Conservation (phyloP, 805 yeast genomes). For the Barnettozyma siamensis region DNA sequence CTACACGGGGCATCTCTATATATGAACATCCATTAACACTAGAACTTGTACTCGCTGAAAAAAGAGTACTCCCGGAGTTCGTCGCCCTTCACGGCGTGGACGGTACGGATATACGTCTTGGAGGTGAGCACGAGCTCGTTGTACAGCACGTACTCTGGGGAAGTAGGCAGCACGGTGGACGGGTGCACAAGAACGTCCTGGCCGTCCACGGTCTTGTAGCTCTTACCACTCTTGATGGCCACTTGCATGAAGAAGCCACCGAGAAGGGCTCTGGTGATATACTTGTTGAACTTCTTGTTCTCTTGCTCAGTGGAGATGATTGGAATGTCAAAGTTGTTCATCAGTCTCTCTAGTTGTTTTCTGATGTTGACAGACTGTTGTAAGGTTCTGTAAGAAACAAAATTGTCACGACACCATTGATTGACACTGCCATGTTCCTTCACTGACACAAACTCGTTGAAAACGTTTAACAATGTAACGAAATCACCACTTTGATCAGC, state of each 20-base stretch:
- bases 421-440: constrained; percentile 65
- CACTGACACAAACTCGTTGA: constrained; percentile 71
- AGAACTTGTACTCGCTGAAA: constrained; percentile 27
- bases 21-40: no score
- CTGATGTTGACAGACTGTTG: constrained; percentile 85
- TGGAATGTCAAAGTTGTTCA: constrained; percentile 76
- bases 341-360: constrained; percentile 71
- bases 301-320: constrained; percentile 63
- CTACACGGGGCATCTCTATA: no score
- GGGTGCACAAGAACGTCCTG: constrained; percentile 96
- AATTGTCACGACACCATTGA: constrained; percentile 91
- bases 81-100: constrained; percentile 87
- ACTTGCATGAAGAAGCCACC: constrained; percentile 99
- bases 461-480: constrained; percentile 82
- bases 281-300: constrained; percentile 63
- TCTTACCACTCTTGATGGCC: constrained; percentile 86
- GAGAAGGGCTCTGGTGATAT: constrained; percentile 78
- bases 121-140: constrained; percentile 93
- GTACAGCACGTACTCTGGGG: constrained; percentile 89
- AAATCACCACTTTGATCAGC: constrained; percentile 97
- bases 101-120: constrained; percentile 91
- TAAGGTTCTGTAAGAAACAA: constrained; percentile 75
- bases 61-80: constrained; percentile 33
- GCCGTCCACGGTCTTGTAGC: constrained; percentile 89
- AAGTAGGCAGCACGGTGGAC: constrained; percentile 81